Base-by-base conservation (phyloP, 768 basidiomycete genomes). In the Lanmaoa rubissima region DNA sequence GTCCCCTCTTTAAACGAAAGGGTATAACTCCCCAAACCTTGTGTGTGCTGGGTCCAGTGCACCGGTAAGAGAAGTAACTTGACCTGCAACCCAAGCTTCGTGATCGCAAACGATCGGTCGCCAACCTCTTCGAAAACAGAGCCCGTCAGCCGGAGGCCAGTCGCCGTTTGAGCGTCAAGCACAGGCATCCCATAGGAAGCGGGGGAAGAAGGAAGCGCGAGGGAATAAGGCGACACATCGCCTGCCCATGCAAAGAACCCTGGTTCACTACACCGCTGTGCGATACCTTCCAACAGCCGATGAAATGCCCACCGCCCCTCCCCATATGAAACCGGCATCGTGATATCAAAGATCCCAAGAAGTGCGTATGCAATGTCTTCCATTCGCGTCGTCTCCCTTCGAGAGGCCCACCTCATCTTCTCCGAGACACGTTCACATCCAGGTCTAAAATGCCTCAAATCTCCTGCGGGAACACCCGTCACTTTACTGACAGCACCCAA, bases 161-260 rank as follows among this genome's bases (percentile, higher is more conserved):
- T 31, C 14, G 28, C 34, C 5, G 28, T 51, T 24, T 50, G 44
- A n/a, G 16, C 24, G 12, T 61, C 49, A 5, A 61, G 52, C 3
- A 17, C 44, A 2, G 36, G 14, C 2, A 3, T 38, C 24, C 60
- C 60, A 31, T 61, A 61, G 13, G 59, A 61, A 10, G 48, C 48
- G 1, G 60, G 60, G 40, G 60, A 61, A 9, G 21, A 32, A 31
- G 60, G 60, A 19, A 56, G 49, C 0, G 59, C 48, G 5, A 59
- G 49, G 40, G 58, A 59, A 26, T 61, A 61, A 24, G 49, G 53
- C 3, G 60, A 61, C 4, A 49, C 36, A 13, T 55, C 46, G 35
- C 64, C 66, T 0, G 51, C 46, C 56, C 68, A 61, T 17, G 57
- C 59, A 19, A 64, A 61, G 52, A 61, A 51, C 14, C 61, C 61